Evolutionary conservation across 768 basidiomycete genomes (phyloP).

Genomic region (Leccinum ochraceum): DNA sequence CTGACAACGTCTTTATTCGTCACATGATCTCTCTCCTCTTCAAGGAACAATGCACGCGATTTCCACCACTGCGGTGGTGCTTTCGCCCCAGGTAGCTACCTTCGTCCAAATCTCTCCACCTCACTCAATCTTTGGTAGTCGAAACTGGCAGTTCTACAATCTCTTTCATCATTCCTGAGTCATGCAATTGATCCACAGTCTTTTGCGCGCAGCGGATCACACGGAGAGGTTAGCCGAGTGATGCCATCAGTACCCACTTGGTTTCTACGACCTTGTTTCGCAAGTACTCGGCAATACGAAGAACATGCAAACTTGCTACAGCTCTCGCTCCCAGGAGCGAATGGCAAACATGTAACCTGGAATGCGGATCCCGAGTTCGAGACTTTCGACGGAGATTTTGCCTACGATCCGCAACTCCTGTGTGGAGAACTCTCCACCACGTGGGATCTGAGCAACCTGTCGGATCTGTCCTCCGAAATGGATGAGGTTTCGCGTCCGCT

Average conservation of each 20-base stretch:
- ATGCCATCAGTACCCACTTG: constrained; percentile 47
- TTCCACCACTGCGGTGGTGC: constrained; percentile 62
- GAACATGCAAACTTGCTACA: constrained; percentile 52
- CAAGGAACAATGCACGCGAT: constrained; percentile 43
- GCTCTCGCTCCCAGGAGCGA: constrained; percentile 17
- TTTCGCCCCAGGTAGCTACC: constrained; percentile 57
- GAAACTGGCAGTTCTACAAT: constrained; percentile 73
- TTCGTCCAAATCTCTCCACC: neutral
- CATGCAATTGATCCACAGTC: constrained; percentile 39
- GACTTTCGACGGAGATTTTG: constrained; percentile 33
- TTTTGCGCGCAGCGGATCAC: constrained; percentile 19
- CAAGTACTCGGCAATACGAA: constrained; percentile 48
- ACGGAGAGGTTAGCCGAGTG: constrained; percentile 10
- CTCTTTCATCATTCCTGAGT: constrained; percentile 67
- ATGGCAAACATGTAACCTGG: constrained; percentile 28
- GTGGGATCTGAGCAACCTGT: constrained; percentile 40
- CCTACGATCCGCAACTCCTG: constrained; percentile 23
- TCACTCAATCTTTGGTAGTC: constrained; percentile 48
- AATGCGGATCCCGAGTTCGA: constrained; percentile 26
- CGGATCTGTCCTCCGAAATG: constrained; percentile 20
- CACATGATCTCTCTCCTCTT: constrained; percentile 1
- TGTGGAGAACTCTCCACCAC: constrained; percentile 13
- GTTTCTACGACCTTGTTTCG: constrained; percentile 67
- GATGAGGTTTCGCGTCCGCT: constrained; percentile 16
- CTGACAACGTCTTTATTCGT: neutral